Percentiles rank a stretch among this genome's conserved stretches.
Conservation (phyloP, 345 rosid genomes). For the Eucalyptus albens region DNA sequence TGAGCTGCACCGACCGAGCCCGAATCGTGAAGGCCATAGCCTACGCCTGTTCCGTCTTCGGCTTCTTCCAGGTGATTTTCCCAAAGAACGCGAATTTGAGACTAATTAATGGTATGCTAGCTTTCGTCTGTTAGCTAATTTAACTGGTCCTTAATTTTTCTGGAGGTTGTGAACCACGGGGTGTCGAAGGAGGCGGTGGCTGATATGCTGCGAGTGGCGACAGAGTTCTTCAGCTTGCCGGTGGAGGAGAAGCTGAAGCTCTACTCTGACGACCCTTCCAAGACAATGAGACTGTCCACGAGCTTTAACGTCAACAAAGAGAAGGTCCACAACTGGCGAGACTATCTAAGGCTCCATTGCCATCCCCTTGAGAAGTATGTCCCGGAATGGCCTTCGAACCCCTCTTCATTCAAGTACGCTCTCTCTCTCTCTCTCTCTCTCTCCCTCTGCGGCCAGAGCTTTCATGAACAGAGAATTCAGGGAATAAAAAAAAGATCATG, state of each 20-base stretch:
- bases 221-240: constrained; percentile 51
- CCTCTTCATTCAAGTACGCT: constrained; percentile 60
- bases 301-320: constrained; percentile 78
- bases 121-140: background rate
- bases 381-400: constrained; percentile 80
- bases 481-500: background rate
- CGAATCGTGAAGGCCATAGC: constrained; percentile 21
- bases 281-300: constrained; percentile 67
- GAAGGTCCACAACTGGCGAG: constrained; percentile 82
- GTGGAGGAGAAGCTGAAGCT: constrained; percentile 78
- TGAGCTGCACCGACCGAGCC: constrained; percentile 30
- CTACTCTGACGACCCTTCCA: constrained; percentile 77
- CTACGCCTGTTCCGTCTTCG: constrained; percentile 44
- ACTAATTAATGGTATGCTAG: background rate
- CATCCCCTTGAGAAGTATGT: constrained; percentile 57
- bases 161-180: constrained; percentile 63
- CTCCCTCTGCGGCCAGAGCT: background rate
- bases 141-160: background rate
- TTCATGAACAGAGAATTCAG: background rate
- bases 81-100: background rate
- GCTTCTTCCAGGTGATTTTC: constrained; percentile 60
- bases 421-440: background rate
- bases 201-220: constrained; percentile 32
- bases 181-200: constrained; percentile 20
- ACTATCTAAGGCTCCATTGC: constrained; percentile 73